phyloP scores from a whole-genome alignment of 148 eudicot genomes.

The Heliamphora exappendiculata region DNA sequence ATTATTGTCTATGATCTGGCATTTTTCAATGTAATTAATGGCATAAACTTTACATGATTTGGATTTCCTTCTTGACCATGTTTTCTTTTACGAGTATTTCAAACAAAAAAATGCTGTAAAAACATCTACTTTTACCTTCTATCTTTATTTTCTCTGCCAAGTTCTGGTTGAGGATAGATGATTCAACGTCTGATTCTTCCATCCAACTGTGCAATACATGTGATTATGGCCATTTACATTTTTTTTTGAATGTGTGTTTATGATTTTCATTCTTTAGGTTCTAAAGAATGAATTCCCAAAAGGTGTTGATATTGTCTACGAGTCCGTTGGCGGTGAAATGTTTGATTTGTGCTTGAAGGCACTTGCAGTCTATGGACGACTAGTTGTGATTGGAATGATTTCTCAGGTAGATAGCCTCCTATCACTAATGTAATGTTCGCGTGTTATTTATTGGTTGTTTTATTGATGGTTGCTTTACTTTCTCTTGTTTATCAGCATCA shows the following conservation, averaged over 20 bases:
- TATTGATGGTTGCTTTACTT: background rate
- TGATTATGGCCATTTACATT: background rate
- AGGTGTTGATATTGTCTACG: slow-evolving; percentile 84
- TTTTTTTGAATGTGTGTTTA: background rate
- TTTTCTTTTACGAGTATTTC: background rate
- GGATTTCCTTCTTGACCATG: background rate
- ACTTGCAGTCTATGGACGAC: slow-evolving; percentile 69
- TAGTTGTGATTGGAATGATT: slow-evolving; percentile 95
- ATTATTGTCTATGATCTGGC: background rate
- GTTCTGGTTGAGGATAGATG: background rate
- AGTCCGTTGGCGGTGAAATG: slow-evolving; percentile 94
- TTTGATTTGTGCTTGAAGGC: slow-evolving; percentile 83
- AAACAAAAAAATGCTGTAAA: background rate
- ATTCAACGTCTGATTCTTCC: background rate
- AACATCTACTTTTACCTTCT: background rate
- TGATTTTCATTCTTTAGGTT: slow-evolving; percentile 39
- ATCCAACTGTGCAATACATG: background rate
- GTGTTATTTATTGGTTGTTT: background rate
- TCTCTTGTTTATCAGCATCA: background rate
- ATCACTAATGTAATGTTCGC: slow-evolving; percentile 3
- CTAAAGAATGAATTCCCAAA: slow-evolving; percentile 74
- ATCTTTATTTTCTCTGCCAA: background rate
- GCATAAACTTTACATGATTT: background rate
- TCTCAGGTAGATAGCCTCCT: slow-evolving; percentile 65
- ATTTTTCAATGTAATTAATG: background rate